phyloP scores from a whole-genome alignment of 352 stramenopile species.

The Globisporangium sylvaticum region DNA sequence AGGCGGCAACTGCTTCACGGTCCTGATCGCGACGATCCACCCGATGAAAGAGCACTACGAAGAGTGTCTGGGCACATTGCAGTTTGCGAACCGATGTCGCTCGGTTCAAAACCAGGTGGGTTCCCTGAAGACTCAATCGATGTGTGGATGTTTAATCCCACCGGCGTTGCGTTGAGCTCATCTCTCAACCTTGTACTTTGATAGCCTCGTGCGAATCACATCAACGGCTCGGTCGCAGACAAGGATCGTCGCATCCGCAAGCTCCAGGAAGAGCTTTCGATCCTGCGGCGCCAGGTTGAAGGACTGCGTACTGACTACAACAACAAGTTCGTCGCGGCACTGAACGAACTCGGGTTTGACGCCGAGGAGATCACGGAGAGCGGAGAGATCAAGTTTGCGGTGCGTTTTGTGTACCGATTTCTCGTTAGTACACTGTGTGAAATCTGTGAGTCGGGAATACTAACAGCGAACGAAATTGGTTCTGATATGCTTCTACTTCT shows the following conservation, averaged over 20 bases:
- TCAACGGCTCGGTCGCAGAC: conserved; percentile 76
- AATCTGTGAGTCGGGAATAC: too few relatives aligned
- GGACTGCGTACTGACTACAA: conserved; percentile 73
- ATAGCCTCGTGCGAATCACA: conserved; percentile 79
- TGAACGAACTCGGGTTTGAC: conserved; percentile 79
- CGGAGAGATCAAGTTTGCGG: conserved; percentile 80
- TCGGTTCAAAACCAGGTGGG: conserved; percentile 84
- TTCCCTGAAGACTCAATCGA: too few relatives aligned
- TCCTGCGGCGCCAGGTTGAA: conserved; percentile 61
- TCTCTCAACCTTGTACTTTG: not conserved
- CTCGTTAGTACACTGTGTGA: not conserved
- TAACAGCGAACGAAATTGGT: conserved; percentile 3
- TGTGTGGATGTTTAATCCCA: not conserved
- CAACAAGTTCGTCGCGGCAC: conserved; percentile 57
- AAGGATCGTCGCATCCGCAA: conserved; percentile 84
- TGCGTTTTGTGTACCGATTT: conserved; percentile 18
- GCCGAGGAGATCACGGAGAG: conserved; percentile 71
- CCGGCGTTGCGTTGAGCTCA: not conserved
- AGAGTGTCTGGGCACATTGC: conserved; percentile 86
- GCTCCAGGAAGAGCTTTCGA: conserved; percentile 68
- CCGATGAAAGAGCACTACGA: conserved; percentile 89
- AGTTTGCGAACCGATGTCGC: conserved; percentile 90
- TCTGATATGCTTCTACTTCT: not conserved
- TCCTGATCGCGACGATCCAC: conserved; percentile 83
- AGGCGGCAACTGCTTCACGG: conserved; percentile 87